Evolutionary conservation across 345 rosid genomes (phyloP).

Genomic region (Linum trigynum): DNA sequence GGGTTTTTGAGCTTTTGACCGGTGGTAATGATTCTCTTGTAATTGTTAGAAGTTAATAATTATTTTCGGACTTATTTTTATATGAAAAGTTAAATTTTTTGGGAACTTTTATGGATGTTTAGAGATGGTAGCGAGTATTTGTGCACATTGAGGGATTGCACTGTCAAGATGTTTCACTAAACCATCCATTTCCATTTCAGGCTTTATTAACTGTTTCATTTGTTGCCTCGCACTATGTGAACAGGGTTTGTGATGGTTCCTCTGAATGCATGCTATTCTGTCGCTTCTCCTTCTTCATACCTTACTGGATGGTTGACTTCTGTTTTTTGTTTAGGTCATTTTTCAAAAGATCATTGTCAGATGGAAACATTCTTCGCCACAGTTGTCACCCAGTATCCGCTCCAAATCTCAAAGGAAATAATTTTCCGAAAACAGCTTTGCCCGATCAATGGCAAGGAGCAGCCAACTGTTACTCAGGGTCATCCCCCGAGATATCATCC

Average conservation of each 20-base stretch:
- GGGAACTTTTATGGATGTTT: not conserved
- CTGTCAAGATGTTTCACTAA: not conserved
- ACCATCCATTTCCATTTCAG: not conserved
- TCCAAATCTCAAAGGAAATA: slow-evolving; percentile 34
- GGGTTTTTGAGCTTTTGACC: not conserved
- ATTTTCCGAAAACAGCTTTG: slow-evolving; percentile 34
- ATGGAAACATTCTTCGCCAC: slow-evolving; percentile 70
- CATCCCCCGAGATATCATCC: slow-evolving; percentile 85
- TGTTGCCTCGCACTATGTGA: not conserved
- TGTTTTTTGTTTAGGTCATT: slow-evolving; percentile 45
- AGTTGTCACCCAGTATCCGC: slow-evolving; percentile 38
- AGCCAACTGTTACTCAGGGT: slow-evolving; percentile 49
- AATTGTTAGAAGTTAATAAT: no score
- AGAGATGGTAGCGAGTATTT: not conserved
- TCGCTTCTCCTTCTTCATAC: not conserved
- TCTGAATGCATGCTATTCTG: not conserved
- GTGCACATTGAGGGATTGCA: not conserved
- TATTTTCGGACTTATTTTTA: no score
- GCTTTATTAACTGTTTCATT: not conserved
- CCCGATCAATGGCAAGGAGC: slow-evolving; percentile 37
- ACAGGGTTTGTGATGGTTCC: not conserved
- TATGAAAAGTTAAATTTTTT: no score
- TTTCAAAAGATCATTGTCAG: slow-evolving; percentile 81
- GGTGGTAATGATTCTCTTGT: not conserved
- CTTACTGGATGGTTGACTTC: slow-evolving; percentile 6